A percentile compares a stretch with the other conserved stretches of the same genome.
These are phyloP conservation scores for Toxicodendron radicans DNA, from an alignment of 345 rosid species.

Conservation along the genomic window DNA sequence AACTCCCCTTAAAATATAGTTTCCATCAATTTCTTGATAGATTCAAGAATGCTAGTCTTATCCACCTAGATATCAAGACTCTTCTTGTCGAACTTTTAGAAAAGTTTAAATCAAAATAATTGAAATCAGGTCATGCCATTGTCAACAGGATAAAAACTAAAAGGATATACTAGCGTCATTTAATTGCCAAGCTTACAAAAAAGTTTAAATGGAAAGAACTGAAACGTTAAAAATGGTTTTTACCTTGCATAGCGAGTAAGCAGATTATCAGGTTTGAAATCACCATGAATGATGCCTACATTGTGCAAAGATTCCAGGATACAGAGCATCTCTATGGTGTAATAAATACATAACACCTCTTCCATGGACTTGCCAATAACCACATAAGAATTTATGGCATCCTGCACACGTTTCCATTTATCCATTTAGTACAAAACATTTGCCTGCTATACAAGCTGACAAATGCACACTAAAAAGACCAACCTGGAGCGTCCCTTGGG, in stretches of 20 bases:
- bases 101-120: too few relatives aligned
- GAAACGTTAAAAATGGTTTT: conserved; percentile 16
- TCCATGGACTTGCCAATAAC: conserved; percentile 84
- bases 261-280: conserved; percentile 95
- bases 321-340: conserved; percentile 84
- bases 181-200: too few relatives aligned
- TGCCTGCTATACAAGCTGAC: conserved; percentile 4
- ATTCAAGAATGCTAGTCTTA: too few relatives aligned
- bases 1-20: too few relatives aligned
- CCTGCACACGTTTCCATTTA: conserved; percentile 47
- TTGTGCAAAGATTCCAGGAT: conserved; percentile 86
- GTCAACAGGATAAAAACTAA: too few relatives aligned
- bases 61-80: too few relatives aligned
- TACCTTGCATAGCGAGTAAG: conserved; percentile 79
- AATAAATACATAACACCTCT: conserved; percentile 83
- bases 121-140: too few relatives aligned
- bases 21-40: too few relatives aligned
- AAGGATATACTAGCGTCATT: too few relatives aligned
- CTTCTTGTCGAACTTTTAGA: too few relatives aligned
- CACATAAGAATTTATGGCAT: conserved; percentile 78
- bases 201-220: neutral
- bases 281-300: conserved; percentile 93
- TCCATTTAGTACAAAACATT: conserved; percentile 10
- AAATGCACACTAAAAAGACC: conserved; percentile 10
- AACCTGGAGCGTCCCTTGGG: conserved; percentile 93